Conservation (phyloP, 192 early-diverging fungal species). For the Spizellomyces punctatus region DNA sequence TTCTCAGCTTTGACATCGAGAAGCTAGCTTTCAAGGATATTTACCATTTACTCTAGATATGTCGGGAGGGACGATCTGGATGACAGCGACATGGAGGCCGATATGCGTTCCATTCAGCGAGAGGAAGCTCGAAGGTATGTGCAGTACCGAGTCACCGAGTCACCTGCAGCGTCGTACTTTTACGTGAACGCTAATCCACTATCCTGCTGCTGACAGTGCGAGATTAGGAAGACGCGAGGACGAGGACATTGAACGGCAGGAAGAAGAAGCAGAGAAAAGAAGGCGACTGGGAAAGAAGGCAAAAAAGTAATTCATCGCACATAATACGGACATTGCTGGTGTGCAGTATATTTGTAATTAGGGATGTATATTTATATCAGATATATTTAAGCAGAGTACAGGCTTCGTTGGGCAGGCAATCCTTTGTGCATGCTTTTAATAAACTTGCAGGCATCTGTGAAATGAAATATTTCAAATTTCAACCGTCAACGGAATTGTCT, state of each 20-base stretch:
- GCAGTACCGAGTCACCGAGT: too few relatives aligned
- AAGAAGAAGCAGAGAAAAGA: neutral
- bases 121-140: slow-evolving; percentile 21
- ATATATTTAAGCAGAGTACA: too few relatives aligned
- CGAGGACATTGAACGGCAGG: neutral
- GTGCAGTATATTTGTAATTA: too few relatives aligned
- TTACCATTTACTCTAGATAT: slow-evolving; percentile 5
- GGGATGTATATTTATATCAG: too few relatives aligned
- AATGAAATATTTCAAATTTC: too few relatives aligned
- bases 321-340: too few relatives aligned
- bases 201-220: neutral
- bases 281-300: neutral
- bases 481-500: too few relatives aligned
- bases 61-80: slow-evolving; percentile 14
- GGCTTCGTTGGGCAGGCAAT: too few relatives aligned
- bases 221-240: neutral
- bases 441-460: too few relatives aligned
- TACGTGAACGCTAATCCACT: neutral
- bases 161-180: neutral
- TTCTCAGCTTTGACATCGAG: neutral
- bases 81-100: slow-evolving; percentile 24
- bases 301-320: neutral
- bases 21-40: neutral
- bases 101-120: slow-evolving; percentile 8
- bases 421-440: too few relatives aligned